Base-by-base conservation (phyloP, 208 protist species). In the Histomonas meleagridis region DNA sequence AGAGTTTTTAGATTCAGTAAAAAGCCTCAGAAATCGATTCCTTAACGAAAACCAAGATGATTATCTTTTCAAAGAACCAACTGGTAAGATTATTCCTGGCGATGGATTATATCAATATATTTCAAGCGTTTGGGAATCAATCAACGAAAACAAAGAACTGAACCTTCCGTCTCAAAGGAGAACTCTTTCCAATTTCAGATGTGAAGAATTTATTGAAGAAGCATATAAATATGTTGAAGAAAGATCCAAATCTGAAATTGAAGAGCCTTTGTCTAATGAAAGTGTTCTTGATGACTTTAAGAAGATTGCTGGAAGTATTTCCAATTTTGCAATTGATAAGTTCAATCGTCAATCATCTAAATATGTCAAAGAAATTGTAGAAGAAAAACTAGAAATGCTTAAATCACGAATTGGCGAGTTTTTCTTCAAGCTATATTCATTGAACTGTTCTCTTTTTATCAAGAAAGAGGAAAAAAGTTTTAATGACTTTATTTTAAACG, bases 81-180 rank as follows among this genome's bases (percentile, higher is more conserved):
- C 55, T 16, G 9, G 14, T 40, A 91, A 76, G 92, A 92, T 49
- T 40, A 81, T 93, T 86, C 92, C 92, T 46, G 72, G 72, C 9
- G 57, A 76, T 62, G 92, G 81, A 0, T 53, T 91, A 23, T 57
- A 48, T 4, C 43, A 93, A 38, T 93, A 91, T 43, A 81, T 91
- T 32, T 79, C 46, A 51, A 92, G 72, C 12, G 48, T 93, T 2
- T 93, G 92, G 92, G 55, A 69, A 60, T 43, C 46, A 9, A 93
- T 93, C 35, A 49, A 79, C 12, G 78, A 76, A 57, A 76, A 93
- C 62, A 91, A 86, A 69, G 92, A 93, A 48, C 38, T 93, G 0
- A 93, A 93, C 51, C 49, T 93, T 38, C 92, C 92, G 3, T 91
- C 72, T 43, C 79, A 93, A n/a, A 92, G 91, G 51, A 70, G 55